Conservation (phyloP, 495 filamentous ascomycete genomes). For the Penicillium dipodomyicola region DNA sequence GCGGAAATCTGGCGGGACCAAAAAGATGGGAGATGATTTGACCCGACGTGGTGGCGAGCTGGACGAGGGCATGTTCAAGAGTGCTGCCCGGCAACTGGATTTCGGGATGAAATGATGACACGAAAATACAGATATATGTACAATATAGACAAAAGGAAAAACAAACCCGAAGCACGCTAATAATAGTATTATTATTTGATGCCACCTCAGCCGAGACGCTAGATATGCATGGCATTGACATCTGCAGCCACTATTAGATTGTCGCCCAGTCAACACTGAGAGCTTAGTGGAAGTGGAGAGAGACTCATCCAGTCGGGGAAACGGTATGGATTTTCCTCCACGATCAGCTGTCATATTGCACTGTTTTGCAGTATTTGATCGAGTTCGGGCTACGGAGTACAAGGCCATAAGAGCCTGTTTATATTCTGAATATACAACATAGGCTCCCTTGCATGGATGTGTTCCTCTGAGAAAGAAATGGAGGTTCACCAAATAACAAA, state of each 20-base stretch:
- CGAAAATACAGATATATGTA: not conserved
- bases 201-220: not conserved
- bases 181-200: not conserved
- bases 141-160: not conserved
- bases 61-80: slow-evolving; percentile 61
- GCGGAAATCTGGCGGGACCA: slow-evolving; percentile 59
- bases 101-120: slow-evolving; percentile 58
- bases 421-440: too few relatives aligned
- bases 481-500: too few relatives aligned
- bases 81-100: slow-evolving; percentile 84
- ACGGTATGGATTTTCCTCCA: too few relatives aligned
- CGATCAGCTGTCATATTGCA: too few relatives aligned
- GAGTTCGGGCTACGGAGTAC: too few relatives aligned
- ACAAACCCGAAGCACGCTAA: not conserved
- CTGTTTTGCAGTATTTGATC: too few relatives aligned
- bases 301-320: too few relatives aligned
- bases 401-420: too few relatives aligned
- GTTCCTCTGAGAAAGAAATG: too few relatives aligned
- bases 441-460: too few relatives aligned
- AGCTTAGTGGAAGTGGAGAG: too few relatives aligned
- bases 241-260: slow-evolving; percentile 9
- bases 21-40: slow-evolving; percentile 81
- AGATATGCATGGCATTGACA: slow-evolving; percentile 4
- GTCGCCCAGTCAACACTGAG: not conserved
- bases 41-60: slow-evolving; percentile 74